Evolutionary conservation across 352 stramenopile genomes (phyloP).

Genomic region (Thalassiosira exigua): DNA sequence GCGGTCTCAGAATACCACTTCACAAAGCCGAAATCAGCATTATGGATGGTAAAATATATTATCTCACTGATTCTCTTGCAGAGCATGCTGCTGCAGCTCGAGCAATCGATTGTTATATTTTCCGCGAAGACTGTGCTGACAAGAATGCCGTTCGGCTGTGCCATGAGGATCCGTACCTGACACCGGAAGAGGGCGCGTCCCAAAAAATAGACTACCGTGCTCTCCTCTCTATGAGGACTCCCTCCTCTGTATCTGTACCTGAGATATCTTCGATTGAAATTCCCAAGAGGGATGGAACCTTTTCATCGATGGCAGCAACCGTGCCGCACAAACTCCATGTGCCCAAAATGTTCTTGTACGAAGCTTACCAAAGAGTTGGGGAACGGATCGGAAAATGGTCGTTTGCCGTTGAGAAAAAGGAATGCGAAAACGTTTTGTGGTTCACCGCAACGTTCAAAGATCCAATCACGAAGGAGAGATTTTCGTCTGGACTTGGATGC

Average conservation of each 20-base stretch:
- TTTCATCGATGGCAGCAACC: not conserved
- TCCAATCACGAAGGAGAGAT: constrained; percentile 36
- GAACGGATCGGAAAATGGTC: not conserved
- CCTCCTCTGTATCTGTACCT: too few relatives aligned
- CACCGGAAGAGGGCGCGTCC: constrained; percentile 13
- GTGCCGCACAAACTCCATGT: constrained; percentile 5
- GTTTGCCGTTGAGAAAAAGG: not conserved
- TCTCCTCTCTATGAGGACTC: too few relatives aligned
- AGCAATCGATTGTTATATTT: constrained; percentile 59
- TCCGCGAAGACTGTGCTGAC: constrained; percentile 19
- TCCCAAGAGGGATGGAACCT: constrained; percentile 4
- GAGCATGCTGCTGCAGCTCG: constrained; percentile 52
- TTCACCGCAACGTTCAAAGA: constrained; percentile 44
- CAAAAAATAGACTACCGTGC: too few relatives aligned
- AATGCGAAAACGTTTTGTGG: constrained; percentile 5
- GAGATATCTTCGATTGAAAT: too few relatives aligned
- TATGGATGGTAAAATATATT: constrained; percentile 52
- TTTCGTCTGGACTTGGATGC: constrained; percentile 36
- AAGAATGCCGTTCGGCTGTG: constrained; percentile 26
- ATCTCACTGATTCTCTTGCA: constrained; percentile 13
- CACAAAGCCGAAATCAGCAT: constrained; percentile 12
- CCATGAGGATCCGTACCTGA: constrained; percentile 41
- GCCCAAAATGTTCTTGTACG: constrained; percentile 13
- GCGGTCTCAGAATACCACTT: constrained; percentile 2
- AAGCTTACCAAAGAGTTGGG: not conserved